These are phyloP conservation scores for Salix suchowensis DNA, from an alignment of 345 rosid species.

Conservation along the genomic window DNA sequence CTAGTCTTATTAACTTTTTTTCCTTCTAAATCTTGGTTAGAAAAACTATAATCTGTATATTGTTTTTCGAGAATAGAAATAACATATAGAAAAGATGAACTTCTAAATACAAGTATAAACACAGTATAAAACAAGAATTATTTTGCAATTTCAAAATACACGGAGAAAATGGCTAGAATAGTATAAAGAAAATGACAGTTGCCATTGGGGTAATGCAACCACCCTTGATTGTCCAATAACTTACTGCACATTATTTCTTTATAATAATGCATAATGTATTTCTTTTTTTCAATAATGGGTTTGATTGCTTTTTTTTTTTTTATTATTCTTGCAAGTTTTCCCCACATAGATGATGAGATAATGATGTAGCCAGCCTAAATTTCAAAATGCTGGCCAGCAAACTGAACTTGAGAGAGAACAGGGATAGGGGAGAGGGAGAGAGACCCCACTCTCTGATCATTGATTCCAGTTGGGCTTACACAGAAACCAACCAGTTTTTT, in stretches of 20 bases:
- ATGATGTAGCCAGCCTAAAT: constrained; percentile 49
- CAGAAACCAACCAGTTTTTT: constrained; percentile 33
- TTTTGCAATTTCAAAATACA: too few species aligned
- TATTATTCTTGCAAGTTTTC: constrained; percentile 6
- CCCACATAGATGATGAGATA: constrained; percentile 76
- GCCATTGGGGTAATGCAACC: too few species aligned
- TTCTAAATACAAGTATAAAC: too few species aligned
- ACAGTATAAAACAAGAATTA: too few species aligned
- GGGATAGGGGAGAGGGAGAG: constrained; percentile 20
- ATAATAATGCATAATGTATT: constrained; percentile 11
- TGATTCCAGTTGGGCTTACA: constrained; percentile 54
- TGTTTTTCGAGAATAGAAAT: too few species aligned
- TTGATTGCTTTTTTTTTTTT: constrained; percentile 34
- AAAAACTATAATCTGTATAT: too few species aligned
- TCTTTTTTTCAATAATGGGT: constrained; percentile 10
- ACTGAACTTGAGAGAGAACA: constrained; percentile 6
- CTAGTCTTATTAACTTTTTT: too few species aligned
- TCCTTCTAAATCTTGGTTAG: too few species aligned
- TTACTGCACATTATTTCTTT: not conserved
- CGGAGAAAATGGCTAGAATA: too few species aligned
- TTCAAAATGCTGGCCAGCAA: constrained; percentile 37
- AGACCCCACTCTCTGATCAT: constrained; percentile 36
- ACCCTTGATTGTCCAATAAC: too few species aligned
- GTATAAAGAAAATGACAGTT: too few species aligned
- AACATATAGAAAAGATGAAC: too few species aligned